Conservation (phyloP, 2,329 filamentous ascomycete species). For the Ceratocystis huliohia region DNA sequence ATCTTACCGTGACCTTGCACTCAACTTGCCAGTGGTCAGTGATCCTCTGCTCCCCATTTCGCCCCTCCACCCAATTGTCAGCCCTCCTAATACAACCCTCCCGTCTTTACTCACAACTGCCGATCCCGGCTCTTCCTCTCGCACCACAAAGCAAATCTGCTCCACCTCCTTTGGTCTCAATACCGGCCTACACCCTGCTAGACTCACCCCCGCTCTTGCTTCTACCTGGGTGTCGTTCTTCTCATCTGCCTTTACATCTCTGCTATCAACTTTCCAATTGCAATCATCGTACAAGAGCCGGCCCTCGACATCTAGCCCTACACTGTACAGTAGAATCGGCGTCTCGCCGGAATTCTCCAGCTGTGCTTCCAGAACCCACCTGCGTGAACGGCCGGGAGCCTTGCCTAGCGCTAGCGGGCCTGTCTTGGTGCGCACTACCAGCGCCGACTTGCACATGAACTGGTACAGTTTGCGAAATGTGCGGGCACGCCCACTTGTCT, state of each 20-base stretch:
- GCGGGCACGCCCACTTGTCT: conserved; percentile 56
- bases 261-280: conserved; percentile 40
- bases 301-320: conserved; percentile 41
- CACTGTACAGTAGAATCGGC: conserved; percentile 61
- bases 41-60: conserved; percentile 82
- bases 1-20: conserved; percentile 32
- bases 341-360: conserved; percentile 88
- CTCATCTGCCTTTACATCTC: neutral
- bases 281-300: conserved; percentile 42
- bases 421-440: conserved; percentile 84
- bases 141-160: conserved; percentile 52
- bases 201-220: neutral
- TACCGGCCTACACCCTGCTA: conserved; percentile 35
- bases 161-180: conserved; percentile 51
- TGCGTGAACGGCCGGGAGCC: conserved; percentile 26
- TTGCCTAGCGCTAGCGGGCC: conserved; percentile 40
- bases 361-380: conserved; percentile 82
- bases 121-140: conserved; percentile 31
- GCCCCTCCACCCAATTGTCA: conserved; percentile 78
- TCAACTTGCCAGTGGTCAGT: conserved; percentile 73
- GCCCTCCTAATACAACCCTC: conserved; percentile 58
- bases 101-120: conserved; percentile 38
- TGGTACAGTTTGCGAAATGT: conserved; percentile 95
- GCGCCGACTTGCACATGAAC: conserved; percentile 79
- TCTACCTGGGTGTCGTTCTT: neutral